A percentile compares a stretch with the other conserved stretches of the same genome.
These are phyloP conservation scores for Pestalotiopsis sp. DNA, from an alignment of 2,329 filamentous ascomycete species.

Conservation along the genomic window DNA sequence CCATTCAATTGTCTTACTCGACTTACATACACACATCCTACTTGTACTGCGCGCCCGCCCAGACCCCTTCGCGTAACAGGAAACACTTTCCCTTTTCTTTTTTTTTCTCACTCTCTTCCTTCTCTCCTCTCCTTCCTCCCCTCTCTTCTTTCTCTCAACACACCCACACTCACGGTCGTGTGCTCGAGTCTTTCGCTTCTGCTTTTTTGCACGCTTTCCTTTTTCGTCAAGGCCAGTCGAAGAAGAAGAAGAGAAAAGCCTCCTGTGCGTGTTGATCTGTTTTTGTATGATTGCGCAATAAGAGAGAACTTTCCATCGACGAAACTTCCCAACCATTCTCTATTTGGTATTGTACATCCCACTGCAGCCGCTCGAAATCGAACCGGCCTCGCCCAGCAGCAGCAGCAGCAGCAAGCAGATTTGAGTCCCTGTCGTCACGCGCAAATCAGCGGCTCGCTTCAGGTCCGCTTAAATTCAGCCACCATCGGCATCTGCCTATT, in stretches of 20 bases:
- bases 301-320: background rate
- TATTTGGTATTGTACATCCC: no score
- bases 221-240: conserved; percentile 2
- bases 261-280: background rate
- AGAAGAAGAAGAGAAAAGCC: background rate
- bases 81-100: conserved; percentile 15
- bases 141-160: conserved; percentile 14
- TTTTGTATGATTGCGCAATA: background rate
- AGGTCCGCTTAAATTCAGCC: conserved; percentile 16
- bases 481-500: conserved; percentile 19
- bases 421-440: background rate
- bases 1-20: background rate
- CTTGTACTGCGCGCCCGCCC: conserved; percentile 15
- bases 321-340: no score
- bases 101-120: background rate
- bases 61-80: conserved; percentile 15
- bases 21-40: conserved; percentile 2
- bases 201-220: conserved; percentile 12
- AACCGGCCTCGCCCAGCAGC: no score
- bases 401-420: background rate
- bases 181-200: conserved; percentile 16
- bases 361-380: no score
- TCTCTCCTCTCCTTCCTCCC: conserved; percentile 16
- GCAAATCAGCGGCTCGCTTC: background rate
- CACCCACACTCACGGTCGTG: conserved; percentile 11